Evolutionary conservation across 108 stramenopile genomes (phyloP).

Genomic region (Seminavis robusta): DNA sequence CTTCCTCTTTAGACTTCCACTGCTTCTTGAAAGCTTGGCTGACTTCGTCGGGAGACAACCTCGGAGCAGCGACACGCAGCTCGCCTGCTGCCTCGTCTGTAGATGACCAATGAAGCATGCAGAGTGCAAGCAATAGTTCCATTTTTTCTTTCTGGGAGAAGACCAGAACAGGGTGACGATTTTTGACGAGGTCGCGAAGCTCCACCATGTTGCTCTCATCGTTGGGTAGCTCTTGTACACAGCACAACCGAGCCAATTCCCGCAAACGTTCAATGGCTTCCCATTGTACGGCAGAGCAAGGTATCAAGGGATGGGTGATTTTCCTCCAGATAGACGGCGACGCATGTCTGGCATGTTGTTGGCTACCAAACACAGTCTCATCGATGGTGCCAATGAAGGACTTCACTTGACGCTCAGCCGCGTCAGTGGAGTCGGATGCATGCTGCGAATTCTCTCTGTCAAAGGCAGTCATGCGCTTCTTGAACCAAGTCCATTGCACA

Average conservation of each 20-base stretch:
- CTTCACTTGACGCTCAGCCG: too few relatives aligned
- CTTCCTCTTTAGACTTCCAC: background rate
- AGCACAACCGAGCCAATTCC: too few relatives aligned
- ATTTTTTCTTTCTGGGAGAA: conserved; percentile 24
- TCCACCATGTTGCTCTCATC: conserved; percentile 14
- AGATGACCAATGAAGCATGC: conserved; percentile 72
- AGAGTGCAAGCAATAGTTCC: conserved; percentile 69
- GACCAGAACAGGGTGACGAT: conserved; percentile 62
- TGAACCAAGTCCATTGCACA: conserved; percentile 78
- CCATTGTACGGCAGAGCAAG: conserved; percentile 47
- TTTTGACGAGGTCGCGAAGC: conserved; percentile 33
- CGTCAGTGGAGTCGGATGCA: too few relatives aligned
- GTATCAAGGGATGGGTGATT: too few relatives aligned
- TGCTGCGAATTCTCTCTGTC: too few relatives aligned
- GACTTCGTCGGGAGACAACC: background rate
- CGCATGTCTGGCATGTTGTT: too few relatives aligned
- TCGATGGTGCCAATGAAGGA: too few relatives aligned
- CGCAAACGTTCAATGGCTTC: conserved; percentile 35
- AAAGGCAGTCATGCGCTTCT: conserved; percentile 22
- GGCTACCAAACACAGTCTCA: too few relatives aligned
- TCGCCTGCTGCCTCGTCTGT: conserved; percentile 58
- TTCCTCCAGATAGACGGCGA: too few relatives aligned
- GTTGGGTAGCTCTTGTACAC: too few relatives aligned
- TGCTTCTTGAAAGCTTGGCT: background rate
- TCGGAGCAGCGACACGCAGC: background rate